phyloP scores from a whole-genome alignment of 1,284 basidiomycete species.

The Boletellus deceptivus region DNA sequence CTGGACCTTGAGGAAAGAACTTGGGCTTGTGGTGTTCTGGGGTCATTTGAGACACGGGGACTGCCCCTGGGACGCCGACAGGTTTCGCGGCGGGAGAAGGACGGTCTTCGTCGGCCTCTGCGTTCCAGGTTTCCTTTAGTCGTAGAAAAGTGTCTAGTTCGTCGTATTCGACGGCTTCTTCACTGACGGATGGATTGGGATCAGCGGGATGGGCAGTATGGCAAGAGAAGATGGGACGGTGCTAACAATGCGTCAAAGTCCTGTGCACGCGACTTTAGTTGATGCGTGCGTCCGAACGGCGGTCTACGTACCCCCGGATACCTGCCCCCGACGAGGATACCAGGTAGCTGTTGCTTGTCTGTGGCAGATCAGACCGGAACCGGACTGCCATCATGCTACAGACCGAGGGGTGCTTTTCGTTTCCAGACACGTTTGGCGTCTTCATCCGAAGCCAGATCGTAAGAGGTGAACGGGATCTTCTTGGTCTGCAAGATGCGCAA shows the following conservation, averaged over 20 bases:
- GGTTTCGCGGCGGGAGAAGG: conserved; percentile 50
- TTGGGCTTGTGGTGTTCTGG: conserved; percentile 63
- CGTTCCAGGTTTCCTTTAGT: conserved; percentile 66
- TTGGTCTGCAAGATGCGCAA: conserved; percentile 76
- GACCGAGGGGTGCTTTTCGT: conserved; percentile 69
- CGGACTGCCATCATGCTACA: conserved; percentile 16
- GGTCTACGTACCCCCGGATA: conserved; percentile 51
- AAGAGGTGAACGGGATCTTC: conserved; percentile 76
- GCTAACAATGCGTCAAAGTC: conserved; percentile 57
- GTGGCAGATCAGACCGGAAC: conserved; percentile 7
- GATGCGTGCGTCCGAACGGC: background rate
- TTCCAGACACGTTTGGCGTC: conserved; percentile 76
- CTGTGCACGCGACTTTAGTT: conserved; percentile 32
- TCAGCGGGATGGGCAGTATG: conserved; percentile 10
- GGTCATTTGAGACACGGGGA: conserved; percentile 73
- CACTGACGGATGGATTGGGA: conserved; percentile 41
- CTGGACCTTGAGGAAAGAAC: conserved; percentile 48
- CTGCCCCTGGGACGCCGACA: conserved; percentile 75
- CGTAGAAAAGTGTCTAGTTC: conserved; percentile 69
- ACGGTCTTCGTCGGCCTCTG: conserved; percentile 53
- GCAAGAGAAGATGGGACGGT: conserved; percentile 1
- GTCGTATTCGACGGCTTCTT: conserved; percentile 76
- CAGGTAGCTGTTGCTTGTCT: conserved; percentile 80
- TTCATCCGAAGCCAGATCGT: conserved; percentile 80
- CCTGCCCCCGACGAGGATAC: conserved; percentile 70